Evolutionary conservation across 1,139 yeast genomes (phyloP), one percentile per base, ranked within the genome.

Genomic region (Lodderomyces oxycetoniae): DNA sequence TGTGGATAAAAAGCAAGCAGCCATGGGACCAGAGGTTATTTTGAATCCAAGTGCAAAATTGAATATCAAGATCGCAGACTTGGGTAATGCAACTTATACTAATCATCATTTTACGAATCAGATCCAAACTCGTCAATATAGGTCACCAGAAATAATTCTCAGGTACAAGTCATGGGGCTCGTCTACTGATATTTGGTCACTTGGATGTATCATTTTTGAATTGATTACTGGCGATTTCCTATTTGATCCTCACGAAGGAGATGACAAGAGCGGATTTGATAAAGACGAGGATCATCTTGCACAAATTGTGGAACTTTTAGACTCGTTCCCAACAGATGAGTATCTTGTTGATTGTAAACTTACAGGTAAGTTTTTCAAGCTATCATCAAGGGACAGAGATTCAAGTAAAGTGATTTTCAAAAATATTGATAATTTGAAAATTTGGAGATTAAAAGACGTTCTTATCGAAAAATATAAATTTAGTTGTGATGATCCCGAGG

Each of bases 261-360:
- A 30, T 15, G 32, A 27, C 6, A 30, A 30, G 15, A 61, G 63
- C 35, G 50, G 56, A 11, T 85, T 80, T 51, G 60, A 71, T 39
- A 82, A 83, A 52, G 88, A 84, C 53, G 95, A 86, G 47, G 95
- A 86, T 55, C 95, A 86, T 55, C 57, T 86, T 44, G 95, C 94
- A 0, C 95, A 85, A 51, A 78, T 81, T 17, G 70, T 81, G 26
- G 91, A 82, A 50, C 56, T 82, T 11, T 57, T 79, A 31, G 84
- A 87, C 4, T 63, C 62, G 17, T 67, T 77, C 30, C 87, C 89
- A 2, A 40, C 63, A 1, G 62, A 64, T 24, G 63, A 75, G 39
- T 64, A 55, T 47, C 61, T 79, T 32, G 54, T 61, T 25, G 67
- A 70, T 42, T 79, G 86, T 37, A 65, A 65, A 44, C 65, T 67